Evolutionary conservation across 140 eudicot genomes (phyloP).

Genomic region (Anethum foeniculum): DNA sequence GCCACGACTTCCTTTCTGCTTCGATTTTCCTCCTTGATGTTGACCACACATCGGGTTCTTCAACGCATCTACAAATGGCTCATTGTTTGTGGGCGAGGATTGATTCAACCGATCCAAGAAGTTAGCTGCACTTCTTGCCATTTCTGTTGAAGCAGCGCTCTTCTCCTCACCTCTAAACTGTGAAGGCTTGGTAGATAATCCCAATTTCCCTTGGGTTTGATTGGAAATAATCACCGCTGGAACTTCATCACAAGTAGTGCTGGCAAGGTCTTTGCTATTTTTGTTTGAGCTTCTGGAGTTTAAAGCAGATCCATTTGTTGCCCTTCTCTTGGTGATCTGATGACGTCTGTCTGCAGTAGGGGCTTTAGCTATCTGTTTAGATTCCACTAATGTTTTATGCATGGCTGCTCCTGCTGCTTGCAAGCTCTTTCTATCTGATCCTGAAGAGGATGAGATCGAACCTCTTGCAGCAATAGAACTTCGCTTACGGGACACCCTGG

Average conservation of each 20-base stretch:
- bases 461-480: slow-evolving; percentile 63
- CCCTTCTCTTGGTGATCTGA: slow-evolving; percentile 33
- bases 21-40: slow-evolving; percentile 32
- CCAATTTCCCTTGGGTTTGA: slow-evolving; percentile 19
- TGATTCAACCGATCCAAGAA: slow-evolving; percentile 49
- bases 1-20: slow-evolving; percentile 33
- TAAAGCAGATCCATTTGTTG: slow-evolving; percentile 23
- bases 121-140: slow-evolving; percentile 47
- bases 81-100: slow-evolving; percentile 32
- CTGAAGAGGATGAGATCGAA: slow-evolving; percentile 28
- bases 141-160: slow-evolving; percentile 29
- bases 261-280: neutral
- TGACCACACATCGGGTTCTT: slow-evolving; percentile 35
- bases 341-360: slow-evolving; percentile 19
- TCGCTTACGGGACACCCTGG: slow-evolving; percentile 58
- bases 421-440: slow-evolving; percentile 31
- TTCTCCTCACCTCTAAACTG: slow-evolving; percentile 39
- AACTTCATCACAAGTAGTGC: neutral
- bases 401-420: slow-evolving; percentile 15
- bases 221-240: slow-evolving; percentile 1
- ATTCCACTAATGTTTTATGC: slow-evolving; percentile 20
- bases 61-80: slow-evolving; percentile 23
- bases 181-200: slow-evolving; percentile 17
- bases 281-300: neutral
- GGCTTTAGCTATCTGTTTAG: slow-evolving; percentile 15